These are phyloP conservation scores for Podospora appendiculata DNA, from an alignment of 495 filamentous ascomycete species.

Conservation along the genomic window DNA sequence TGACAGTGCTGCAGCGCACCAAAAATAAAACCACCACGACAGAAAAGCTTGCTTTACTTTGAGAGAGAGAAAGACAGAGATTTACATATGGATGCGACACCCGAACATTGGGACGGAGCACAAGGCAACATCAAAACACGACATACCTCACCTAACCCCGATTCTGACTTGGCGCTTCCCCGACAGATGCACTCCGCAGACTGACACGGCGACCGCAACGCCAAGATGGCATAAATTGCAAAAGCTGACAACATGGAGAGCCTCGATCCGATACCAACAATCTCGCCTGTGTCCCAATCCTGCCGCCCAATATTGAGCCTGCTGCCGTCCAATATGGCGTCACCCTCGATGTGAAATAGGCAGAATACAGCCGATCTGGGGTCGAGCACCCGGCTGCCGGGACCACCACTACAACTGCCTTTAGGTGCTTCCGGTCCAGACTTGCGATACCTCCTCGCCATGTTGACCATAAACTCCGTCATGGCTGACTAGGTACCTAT, in stretches of 20 bases:
- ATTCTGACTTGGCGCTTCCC: not conserved
- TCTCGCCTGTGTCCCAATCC: slow-evolving; percentile 5
- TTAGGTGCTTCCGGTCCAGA: not conserved
- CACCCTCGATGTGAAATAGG: slow-evolving; percentile 7
- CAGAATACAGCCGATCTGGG: slow-evolving; percentile 15
- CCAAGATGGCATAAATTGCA: slow-evolving; percentile 2
- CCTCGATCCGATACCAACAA: slow-evolving; percentile 10
- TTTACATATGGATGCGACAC: too few relatives aligned
- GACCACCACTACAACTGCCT: not conserved
- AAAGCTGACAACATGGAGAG: slow-evolving; percentile 3
- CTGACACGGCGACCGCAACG: not conserved
- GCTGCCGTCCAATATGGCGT: slow-evolving; percentile 16
- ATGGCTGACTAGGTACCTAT: not conserved
- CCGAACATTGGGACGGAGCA: too few relatives aligned
- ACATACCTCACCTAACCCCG: not conserved
- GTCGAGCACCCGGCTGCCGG: slow-evolving; percentile 7
- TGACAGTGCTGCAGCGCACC: too few relatives aligned
- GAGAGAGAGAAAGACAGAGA: too few relatives aligned
- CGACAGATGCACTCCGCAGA: slow-evolving; percentile 1
- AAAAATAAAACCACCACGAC: too few relatives aligned
- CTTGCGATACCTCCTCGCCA: slow-evolving; percentile 6
- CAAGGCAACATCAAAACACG: too few relatives aligned
- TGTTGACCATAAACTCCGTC: slow-evolving; percentile 6
- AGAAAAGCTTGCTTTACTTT: too few relatives aligned
- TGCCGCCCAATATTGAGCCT: slow-evolving; percentile 16